A percentile compares a stretch with the other conserved stretches of the same genome.
Conservation (phyloP, 1,284 basidiomycete genomes). For the Blastosporella zonata region DNA sequence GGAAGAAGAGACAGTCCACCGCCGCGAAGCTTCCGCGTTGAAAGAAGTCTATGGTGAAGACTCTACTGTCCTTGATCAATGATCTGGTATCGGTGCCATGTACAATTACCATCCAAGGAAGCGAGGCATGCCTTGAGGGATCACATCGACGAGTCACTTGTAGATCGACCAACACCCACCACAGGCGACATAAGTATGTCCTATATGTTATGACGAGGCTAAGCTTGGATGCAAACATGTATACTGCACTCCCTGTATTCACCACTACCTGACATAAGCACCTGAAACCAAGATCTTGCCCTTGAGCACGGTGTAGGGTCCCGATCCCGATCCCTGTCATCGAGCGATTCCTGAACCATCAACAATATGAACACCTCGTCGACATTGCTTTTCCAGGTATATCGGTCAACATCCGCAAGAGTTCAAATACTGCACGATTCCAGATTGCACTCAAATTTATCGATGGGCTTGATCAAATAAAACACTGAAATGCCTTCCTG, state of each 20-base stretch:
- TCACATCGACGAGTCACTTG: constrained; percentile 37
- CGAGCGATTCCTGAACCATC: constrained; percentile 40
- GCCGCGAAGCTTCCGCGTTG: constrained; percentile 38
- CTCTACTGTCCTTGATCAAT: constrained; percentile 44
- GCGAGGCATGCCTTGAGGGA: constrained; percentile 41
- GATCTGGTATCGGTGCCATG: constrained; percentile 26
- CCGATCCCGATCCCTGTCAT: constrained; percentile 51
- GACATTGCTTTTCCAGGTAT: constrained; percentile 44
- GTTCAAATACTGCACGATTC: constrained; percentile 53
- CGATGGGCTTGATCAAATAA: constrained; percentile 34
- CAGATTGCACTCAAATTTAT: constrained; percentile 54
- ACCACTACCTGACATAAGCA: constrained; percentile 49
- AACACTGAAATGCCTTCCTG: constrained; percentile 37
- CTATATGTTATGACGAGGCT: constrained; percentile 44
- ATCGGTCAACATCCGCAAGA: constrained; percentile 43
- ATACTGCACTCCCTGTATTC: constrained; percentile 57
- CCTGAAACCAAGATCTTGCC: constrained; percentile 45
- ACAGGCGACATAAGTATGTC: constrained; percentile 35
- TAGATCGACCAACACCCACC: constrained; percentile 7
- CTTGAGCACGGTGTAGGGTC: constrained; percentile 41
- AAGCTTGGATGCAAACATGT: constrained; percentile 51
- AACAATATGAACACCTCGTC: constrained; percentile 43
- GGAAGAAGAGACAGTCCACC: constrained; percentile 25
- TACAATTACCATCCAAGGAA: constrained; percentile 41
- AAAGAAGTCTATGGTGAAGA: constrained; percentile 47